Base-by-base conservation (phyloP, 2,329 filamentous ascomycete species). In the Ceratocystis huliohia region DNA sequence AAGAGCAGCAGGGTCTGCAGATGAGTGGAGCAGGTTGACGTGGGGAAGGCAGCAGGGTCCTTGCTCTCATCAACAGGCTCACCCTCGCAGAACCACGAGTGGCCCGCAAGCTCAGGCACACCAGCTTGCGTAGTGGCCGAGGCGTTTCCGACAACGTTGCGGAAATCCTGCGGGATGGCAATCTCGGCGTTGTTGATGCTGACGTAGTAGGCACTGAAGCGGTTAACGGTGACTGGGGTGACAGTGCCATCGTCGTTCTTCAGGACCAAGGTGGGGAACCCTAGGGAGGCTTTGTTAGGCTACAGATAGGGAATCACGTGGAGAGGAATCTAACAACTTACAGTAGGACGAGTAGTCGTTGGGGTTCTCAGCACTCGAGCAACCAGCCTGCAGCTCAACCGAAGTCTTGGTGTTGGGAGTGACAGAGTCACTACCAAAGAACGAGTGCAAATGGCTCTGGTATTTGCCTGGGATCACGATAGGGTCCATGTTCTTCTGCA, bases 301-400 rank as follows among this genome's bases (percentile, higher is more conserved):
- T 37, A 3, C 3, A 6, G 10, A 13, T 13, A 5, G 10, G 37
- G 37, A 5, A 3, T 44, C 37, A 15, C 3, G 3, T 13, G 37
- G 10, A 41, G 13, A 15, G 37, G 10, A 41, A 41, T 41, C 3
- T 41, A 13, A 13, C 10, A 44, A 63, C 72, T 64, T 67, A 73
- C 76, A 80, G 73, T 80, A 80, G 3, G 75, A 72, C 0, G 76
- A 78, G 1, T 79, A 71, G 66, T 80, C 78, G 65, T 80, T 80
- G 22, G 77, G 75, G 71, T 80, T 80, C 68, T 78, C 72, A 17
- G 73, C 75, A 7, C 74, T 76, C 8, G 77, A 76, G 73, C 78
- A 80, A 7, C 78, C 78, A 2, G 71, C 69, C 50, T 78, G 77
- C 0, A 80, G 73, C 66, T 69, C 72, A 1, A 70, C 70, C 41